Conservation (phyloP, 805 yeast genomes). For the Candida multigemmis region DNA sequence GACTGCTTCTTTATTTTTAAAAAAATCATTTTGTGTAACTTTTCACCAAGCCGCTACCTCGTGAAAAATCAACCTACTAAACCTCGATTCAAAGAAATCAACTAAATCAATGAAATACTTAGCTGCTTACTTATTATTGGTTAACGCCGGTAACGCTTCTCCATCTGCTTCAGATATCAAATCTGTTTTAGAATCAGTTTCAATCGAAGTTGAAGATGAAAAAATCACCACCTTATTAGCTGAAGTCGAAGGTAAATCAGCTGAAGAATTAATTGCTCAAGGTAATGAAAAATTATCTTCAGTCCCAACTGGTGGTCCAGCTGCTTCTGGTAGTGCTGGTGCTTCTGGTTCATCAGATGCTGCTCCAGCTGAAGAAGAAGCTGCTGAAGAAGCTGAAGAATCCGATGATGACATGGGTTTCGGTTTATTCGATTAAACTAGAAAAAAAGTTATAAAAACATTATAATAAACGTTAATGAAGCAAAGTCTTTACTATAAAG, state of each 20-base stretch:
- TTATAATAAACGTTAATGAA: too few relatives aligned
- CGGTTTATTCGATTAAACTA: slow-evolving; percentile 34
- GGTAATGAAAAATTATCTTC: slow-evolving; percentile 96
- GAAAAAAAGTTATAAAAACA: slow-evolving; percentile 1
- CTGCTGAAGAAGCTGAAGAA: slow-evolving; percentile 23
- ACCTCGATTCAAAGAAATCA: too few relatives aligned
- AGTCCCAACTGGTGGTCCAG: slow-evolving; percentile 44
- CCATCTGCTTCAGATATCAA: slow-evolving; percentile 35
- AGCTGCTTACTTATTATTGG: slow-evolving; percentile 40
- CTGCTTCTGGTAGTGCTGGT: slow-evolving; percentile 28
- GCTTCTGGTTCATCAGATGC: slow-evolving; percentile 26
- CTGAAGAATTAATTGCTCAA: slow-evolving; percentile 54
- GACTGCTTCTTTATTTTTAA: too few relatives aligned
- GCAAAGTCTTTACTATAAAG: too few relatives aligned
- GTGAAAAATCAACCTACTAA: too few relatives aligned
- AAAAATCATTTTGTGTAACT: too few relatives aligned
- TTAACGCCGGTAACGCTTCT: slow-evolving; percentile 36
- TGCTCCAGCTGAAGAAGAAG: slow-evolving; percentile 31
- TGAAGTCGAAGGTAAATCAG: slow-evolving; percentile 41
- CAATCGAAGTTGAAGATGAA: slow-evolving; percentile 56
- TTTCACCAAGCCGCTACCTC: too few relatives aligned
- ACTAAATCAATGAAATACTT: slow-evolving; percentile 32
- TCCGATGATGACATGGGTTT: slow-evolving; percentile 35
- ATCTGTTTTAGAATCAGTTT: slow-evolving; percentile 38
- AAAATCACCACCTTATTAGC: slow-evolving; percentile 44